These are phyloP conservation scores for Nicotiana rustica DNA, from an alignment of 305 asterid species.

Conservation along the genomic window DNA sequence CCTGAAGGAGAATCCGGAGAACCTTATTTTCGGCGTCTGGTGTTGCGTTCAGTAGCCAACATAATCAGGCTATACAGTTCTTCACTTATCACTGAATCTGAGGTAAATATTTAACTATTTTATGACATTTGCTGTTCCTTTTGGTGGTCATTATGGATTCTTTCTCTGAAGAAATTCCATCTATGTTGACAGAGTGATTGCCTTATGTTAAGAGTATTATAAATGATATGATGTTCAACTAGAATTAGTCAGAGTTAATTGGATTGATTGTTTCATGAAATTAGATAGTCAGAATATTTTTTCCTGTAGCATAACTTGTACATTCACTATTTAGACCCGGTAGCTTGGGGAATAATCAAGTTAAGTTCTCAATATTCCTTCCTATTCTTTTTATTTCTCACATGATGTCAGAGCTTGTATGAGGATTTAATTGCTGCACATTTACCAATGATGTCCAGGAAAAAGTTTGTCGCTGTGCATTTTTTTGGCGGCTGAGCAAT, in stretches of 20 bases:
- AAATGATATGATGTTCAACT: constrained; percentile 15
- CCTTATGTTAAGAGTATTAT: constrained; percentile 17
- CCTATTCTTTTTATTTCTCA: constrained; percentile 14
- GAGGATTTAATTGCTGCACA: no score
- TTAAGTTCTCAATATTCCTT: constrained; percentile 4
- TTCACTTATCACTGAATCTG: constrained; percentile 88
- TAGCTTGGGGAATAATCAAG: constrained; percentile 1
- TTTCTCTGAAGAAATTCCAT: constrained; percentile 19
- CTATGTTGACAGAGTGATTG: constrained; percentile 1
- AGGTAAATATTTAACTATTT: constrained; percentile 58
- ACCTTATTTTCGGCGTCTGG: constrained; percentile 95
- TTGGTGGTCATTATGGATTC: constrained; percentile 21
- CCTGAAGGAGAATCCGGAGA: constrained; percentile 95
- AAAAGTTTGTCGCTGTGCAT: no score
- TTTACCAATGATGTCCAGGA: no score
- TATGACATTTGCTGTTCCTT: constrained; percentile 6
- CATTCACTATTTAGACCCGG: neutral
- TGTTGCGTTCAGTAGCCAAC: constrained; percentile 93
- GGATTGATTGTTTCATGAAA: neutral
- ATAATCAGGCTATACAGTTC: constrained; percentile 96
- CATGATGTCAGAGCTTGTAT: neutral
- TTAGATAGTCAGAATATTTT: neutral
- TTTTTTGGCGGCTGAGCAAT: no score
- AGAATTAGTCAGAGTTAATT: constrained; percentile 1
- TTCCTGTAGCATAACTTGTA: neutral